Evolutionary conservation across 2,329 filamentous ascomycete genomes (phyloP).

Genomic region (Ophiostoma tasmaniense): DNA sequence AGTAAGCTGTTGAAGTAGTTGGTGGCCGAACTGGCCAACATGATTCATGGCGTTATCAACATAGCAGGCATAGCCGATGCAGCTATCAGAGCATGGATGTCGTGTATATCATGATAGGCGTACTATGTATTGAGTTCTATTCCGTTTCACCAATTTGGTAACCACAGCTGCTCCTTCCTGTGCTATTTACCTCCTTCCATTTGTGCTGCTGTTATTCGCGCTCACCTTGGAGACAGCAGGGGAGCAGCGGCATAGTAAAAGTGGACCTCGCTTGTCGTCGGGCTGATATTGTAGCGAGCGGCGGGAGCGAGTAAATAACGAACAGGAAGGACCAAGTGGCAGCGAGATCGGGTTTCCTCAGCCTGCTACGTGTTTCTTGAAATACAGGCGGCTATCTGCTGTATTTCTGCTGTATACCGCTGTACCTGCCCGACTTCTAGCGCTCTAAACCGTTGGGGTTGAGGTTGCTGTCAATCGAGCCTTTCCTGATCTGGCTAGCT

Average conservation of each 20-base stretch:
- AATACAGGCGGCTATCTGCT: background rate
- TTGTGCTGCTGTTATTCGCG: background rate
- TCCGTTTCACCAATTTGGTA: no score
- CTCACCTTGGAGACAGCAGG: background rate
- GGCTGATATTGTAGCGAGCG: slow-evolving; percentile 17
- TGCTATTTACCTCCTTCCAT: background rate
- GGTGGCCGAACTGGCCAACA: background rate
- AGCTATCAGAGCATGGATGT: background rate
- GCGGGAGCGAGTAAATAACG: slow-evolving; percentile 1
- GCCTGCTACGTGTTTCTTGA: background rate
- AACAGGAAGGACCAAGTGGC: background rate
- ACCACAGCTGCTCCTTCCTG: background rate
- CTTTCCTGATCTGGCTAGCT: slow-evolving; percentile 11
- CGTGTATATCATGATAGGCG: no score
- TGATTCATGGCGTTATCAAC: background rate
- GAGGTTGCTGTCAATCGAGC: slow-evolving; percentile 2
- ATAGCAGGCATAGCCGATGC: background rate
- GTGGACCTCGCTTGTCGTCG: slow-evolving; percentile 14
- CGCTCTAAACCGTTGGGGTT: slow-evolving; percentile 15
- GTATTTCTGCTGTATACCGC: background rate
- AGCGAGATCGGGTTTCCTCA: slow-evolving; percentile 13
- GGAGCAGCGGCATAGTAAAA: slow-evolving; percentile 6
- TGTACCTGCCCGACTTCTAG: background rate
- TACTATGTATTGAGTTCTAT: no score
- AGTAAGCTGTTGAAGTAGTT: background rate